A percentile compares a stretch with the other conserved stretches of the same genome.
Conservation (phyloP, 2,329 filamentous ascomycete genomes). For the Chaetomiaceae sp. region DNA sequence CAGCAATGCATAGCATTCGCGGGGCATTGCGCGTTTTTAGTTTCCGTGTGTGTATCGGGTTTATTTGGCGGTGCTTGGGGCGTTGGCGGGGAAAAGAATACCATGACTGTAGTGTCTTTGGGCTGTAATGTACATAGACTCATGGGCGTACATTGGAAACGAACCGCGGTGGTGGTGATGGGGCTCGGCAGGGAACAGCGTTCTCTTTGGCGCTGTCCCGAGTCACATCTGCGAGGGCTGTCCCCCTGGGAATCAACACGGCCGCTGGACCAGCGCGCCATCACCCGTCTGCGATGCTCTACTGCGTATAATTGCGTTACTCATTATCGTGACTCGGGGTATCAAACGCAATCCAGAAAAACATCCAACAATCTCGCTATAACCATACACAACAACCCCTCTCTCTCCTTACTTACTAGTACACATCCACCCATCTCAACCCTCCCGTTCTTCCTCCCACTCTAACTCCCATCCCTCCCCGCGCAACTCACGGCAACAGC, state of each 20-base stretch:
- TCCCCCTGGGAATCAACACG: slow-evolving; percentile 4
- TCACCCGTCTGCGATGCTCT: slow-evolving; percentile 3
- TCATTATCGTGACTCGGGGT: background rate
- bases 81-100: slow-evolving; percentile 1
- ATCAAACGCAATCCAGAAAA: background rate
- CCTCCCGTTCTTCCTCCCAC: too few relatives aligned
- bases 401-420: too few relatives aligned
- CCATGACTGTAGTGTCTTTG: background rate
- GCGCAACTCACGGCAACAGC: too few relatives aligned
- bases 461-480: too few relatives aligned
- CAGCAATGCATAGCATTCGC: background rate
- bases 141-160: too few relatives aligned
- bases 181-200: too few relatives aligned
- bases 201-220: too few relatives aligned
- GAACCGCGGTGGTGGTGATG: too few relatives aligned
- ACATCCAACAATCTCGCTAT: background rate
- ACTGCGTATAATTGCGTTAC: background rate
- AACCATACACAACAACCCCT: too few relatives aligned
- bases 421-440: too few relatives aligned
- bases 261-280: slow-evolving; percentile 10
- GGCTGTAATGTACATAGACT: background rate
- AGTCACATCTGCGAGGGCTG: too few relatives aligned
- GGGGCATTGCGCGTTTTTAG: background rate
- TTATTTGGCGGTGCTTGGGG: background rate
- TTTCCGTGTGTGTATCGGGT: background rate